Evolutionary conservation across 176 grass and related monocot species (phyloP).

Genomic region (Aegilops bicornis): DNA sequence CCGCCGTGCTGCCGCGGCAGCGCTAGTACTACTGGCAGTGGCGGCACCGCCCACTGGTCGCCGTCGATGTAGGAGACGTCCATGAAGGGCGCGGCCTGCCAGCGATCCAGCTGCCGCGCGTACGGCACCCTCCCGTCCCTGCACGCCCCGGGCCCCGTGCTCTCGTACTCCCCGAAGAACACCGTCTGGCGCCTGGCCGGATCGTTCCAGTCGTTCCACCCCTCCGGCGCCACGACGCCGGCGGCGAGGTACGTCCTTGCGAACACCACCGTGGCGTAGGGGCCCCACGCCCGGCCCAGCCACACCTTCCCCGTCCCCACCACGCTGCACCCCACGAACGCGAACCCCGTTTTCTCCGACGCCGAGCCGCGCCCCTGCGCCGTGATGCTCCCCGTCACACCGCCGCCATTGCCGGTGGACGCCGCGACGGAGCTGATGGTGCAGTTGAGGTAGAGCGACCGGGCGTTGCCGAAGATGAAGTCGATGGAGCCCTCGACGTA

Average conservation of each 20-base stretch:
- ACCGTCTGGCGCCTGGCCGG: conserved; percentile 53
- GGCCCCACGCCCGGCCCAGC: conserved; percentile 69
- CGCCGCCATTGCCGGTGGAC: conserved; percentile 7
- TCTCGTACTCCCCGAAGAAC: conserved; percentile 70
- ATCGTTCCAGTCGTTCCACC: conserved; percentile 89
- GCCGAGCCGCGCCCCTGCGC: conserved; percentile 62
- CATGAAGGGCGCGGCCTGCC: conserved; percentile 60
- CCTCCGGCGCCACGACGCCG: conserved; percentile 50
- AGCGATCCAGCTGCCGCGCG: conserved; percentile 53
- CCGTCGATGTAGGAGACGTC: conserved; percentile 80
- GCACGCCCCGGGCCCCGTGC: conserved; percentile 62
- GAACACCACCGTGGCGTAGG: conserved; percentile 70
- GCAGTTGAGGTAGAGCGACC: conserved; percentile 73
- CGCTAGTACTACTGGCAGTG: conserved; percentile 31
- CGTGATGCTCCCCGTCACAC: conserved; percentile 68
- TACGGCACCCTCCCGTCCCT: conserved; percentile 40
- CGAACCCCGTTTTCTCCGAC: conserved; percentile 63
- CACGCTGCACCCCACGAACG: conserved; percentile 71
- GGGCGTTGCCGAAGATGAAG: conserved; percentile 85
- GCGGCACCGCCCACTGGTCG: conserved; percentile 45
- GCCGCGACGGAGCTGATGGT: conserved; percentile 72
- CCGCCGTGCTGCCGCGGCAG: background rate
- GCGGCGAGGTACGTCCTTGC: conserved; percentile 46
- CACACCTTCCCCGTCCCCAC: conserved; percentile 64
- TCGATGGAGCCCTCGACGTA: conserved; percentile 90